phyloP scores from a whole-genome alignment of 2,329 filamentous ascomycete species.

The Fusarium metavorans region DNA sequence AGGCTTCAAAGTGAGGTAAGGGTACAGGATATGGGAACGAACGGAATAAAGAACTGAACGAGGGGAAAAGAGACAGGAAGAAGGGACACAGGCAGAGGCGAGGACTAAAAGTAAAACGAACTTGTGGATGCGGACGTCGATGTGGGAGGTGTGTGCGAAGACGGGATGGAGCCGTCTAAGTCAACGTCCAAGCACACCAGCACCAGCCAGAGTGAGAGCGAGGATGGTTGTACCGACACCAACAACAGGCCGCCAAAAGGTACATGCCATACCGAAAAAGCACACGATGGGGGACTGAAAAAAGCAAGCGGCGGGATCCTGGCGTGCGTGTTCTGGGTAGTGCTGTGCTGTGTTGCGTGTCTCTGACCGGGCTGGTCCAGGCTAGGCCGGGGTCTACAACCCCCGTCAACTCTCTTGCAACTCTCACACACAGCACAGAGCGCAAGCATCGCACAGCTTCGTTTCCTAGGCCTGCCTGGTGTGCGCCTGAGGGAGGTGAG shows the following conservation, averaged over 20 bases:
- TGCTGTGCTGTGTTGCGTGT: constrained; percentile 32
- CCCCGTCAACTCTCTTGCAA: constrained; percentile 38
- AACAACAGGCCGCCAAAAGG: constrained; percentile 15
- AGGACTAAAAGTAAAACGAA: constrained; percentile 40
- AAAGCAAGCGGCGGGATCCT: constrained; percentile 39
- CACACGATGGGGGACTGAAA: constrained; percentile 19
- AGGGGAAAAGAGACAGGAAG: constrained; percentile 22
- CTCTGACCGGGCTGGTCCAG: constrained; percentile 13
- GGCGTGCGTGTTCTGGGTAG: constrained; percentile 22
- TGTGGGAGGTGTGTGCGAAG: constrained; percentile 25
- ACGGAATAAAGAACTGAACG: constrained; percentile 30
- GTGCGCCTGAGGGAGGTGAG: constrained; percentile 20
- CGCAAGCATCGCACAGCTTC: constrained; percentile 29
- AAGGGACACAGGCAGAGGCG: constrained; percentile 29
- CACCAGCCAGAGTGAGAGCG: not conserved
- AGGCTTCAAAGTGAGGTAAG: constrained; percentile 21
- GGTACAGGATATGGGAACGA: constrained; percentile 31
- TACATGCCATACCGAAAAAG: not conserved
- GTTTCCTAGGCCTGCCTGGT: constrained; percentile 23
- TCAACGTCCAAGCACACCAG: constrained; percentile 22
- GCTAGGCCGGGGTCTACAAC: constrained; percentile 28
- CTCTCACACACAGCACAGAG: constrained; percentile 31
- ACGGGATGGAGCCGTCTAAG: constrained; percentile 18
- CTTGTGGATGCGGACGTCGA: constrained; percentile 37
- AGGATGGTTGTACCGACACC: constrained; percentile 16